These are phyloP conservation scores for Spergularia bocconei DNA, from an alignment of 148 eudicot genomes.

Conservation along the genomic window DNA sequence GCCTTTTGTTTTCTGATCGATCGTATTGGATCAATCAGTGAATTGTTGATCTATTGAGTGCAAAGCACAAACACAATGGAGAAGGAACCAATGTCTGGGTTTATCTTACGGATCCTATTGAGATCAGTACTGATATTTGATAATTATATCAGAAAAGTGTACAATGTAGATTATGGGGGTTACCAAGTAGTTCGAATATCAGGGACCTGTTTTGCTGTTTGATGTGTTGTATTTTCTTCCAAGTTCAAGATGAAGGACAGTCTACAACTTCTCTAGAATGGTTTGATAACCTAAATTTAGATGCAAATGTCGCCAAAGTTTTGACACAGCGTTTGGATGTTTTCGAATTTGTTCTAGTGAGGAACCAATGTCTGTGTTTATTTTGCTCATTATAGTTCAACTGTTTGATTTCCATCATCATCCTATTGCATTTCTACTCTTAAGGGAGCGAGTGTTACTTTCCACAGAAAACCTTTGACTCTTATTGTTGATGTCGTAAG, in stretches of 20 bases:
- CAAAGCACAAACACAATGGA: neutral
- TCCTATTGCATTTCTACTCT: neutral
- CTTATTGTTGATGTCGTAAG: too few species aligned
- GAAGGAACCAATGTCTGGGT: too few species aligned
- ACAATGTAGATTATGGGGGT: neutral
- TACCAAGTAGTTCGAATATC: neutral
- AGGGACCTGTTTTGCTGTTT: neutral
- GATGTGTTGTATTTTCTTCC: neutral
- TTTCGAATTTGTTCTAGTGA: neutral
- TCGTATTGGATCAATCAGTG: neutral
- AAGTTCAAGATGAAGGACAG: neutral
- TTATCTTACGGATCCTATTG: too few species aligned
- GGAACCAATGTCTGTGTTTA: neutral
- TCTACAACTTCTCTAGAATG: neutral
- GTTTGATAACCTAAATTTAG: neutral
- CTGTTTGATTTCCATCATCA: neutral
- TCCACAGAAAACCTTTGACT: too few species aligned
- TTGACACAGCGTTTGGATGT: neutral
- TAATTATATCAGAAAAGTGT: neutral
- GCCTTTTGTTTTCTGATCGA: neutral
- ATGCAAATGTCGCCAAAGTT: neutral
- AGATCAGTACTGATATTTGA: too few species aligned
- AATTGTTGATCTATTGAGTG: neutral
- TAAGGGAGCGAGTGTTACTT: neutral
- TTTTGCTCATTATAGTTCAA: neutral